Evolutionary conservation across 2,329 filamentous ascomycete genomes (phyloP), one percentile per base, ranked within the genome.

Genomic region (Alternaria longipes): DNA sequence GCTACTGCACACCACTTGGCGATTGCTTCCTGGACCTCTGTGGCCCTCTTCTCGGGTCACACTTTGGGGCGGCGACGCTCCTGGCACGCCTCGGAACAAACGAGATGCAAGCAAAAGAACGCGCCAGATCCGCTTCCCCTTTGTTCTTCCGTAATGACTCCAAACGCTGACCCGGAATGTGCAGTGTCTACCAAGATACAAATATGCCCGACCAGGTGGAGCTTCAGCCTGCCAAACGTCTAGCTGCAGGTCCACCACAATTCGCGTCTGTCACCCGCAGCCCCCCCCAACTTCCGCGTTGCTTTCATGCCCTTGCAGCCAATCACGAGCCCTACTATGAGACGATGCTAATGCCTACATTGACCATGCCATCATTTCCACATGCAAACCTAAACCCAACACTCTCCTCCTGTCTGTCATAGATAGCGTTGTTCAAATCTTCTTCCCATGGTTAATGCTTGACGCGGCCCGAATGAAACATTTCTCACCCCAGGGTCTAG

Each of bases 211-310:
- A 45, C 18, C 4, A 16, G 36, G 16, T 52, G 44, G 46, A 45
- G 32, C 46, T 36, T 40, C 54, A 24, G 38, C 22, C 58, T 53
- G 54, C 54, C 47, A 60, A 41, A 41, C 54, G 53, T n/a, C 47
- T 45, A 51, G 26, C 57, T 59, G 57, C 56, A 59, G 56, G 51
- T 59, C 52, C 57, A 55, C 50, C 44, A 34, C 36, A 36, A 36
- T 30, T 41, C 46, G 44, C 54, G 42, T 47, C 53, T 49, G 50
- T 59, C 51, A 54, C 42, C 46, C 50, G 40, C 42, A 41, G 42
- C 36, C 12, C n/a, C n/a, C 24, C 14, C 24, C 50, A 32, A 22
- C 42, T 49, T 38, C 40, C 34, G 50, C 52, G 32, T 30, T 53
- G 44, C 57, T 51, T 51, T 56, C 41, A 45, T 56, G 52, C 52